Conservation (phyloP, 306 rosid genomes). For the Arachis stenosperma region DNA sequence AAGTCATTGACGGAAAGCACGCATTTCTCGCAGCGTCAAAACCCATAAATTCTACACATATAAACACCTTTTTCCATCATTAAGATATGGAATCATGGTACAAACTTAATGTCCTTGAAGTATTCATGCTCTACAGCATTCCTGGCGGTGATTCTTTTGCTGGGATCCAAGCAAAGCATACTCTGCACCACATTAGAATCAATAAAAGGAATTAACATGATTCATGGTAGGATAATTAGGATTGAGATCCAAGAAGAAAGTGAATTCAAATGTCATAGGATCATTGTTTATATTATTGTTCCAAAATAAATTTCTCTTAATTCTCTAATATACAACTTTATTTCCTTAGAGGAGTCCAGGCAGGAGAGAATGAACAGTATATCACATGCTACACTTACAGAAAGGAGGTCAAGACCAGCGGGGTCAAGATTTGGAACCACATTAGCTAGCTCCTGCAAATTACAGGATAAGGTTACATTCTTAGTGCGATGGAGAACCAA, state of each 20-base stretch:
- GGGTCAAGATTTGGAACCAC: slow-evolving; percentile 87
- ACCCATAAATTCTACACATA: slow-evolving; percentile 69
- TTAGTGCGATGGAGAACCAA: slow-evolving; percentile 14
- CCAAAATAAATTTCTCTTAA: not conserved
- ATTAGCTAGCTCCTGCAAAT: slow-evolving; percentile 73
- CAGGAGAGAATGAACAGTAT: slow-evolving; percentile 4
- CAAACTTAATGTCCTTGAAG: slow-evolving; percentile 89
- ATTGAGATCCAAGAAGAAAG: not conserved
- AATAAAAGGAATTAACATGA: not conserved
- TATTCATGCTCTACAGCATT: slow-evolving; percentile 95
- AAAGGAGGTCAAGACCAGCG: slow-evolving; percentile 85
- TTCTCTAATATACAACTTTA: slow-evolving; percentile 5
- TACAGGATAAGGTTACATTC: slow-evolving; percentile 23
- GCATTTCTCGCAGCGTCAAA: slow-evolving; percentile 63
- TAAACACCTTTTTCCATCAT: slow-evolving; percentile 54
- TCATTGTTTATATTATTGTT: not conserved
- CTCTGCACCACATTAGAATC: slow-evolving; percentile 56
- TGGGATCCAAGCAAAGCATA: slow-evolving; percentile 98
- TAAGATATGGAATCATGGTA: slow-evolving; percentile 60
- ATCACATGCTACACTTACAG: slow-evolving; percentile 62
- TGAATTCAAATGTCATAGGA: not conserved
- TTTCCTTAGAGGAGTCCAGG: not conserved
- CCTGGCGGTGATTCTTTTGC: slow-evolving; percentile 90
- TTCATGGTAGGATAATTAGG: slow-evolving; percentile 5
- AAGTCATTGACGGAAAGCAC: slow-evolving; percentile 47